phyloP scores from a whole-genome alignment of 805 yeast species.

The Wickerhamiella occidentalis region DNA sequence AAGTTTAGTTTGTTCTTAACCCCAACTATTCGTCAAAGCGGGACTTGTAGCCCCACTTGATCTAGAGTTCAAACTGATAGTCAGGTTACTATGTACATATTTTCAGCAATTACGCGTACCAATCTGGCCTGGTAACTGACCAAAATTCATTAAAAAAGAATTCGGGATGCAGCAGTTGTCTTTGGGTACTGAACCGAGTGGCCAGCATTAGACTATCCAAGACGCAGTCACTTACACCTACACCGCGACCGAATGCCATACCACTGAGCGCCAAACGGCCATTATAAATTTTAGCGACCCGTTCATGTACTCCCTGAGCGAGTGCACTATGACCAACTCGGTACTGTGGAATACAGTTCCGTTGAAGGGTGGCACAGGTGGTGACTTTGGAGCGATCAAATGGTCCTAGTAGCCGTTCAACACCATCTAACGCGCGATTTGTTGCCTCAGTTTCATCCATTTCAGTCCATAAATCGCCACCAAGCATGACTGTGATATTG shows the following conservation, averaged over 20 bases:
- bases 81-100: too few relatives aligned
- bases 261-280: conserved; percentile 55
- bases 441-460: conserved; percentile 23
- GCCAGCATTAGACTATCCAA: conserved; percentile 52
- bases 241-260: conserved; percentile 64
- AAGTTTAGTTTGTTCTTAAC: too few relatives aligned
- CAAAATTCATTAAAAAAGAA: conserved; percentile 24
- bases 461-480: conserved; percentile 53
- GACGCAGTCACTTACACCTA: conserved; percentile 85
- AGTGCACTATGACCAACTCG: conserved; percentile 51
- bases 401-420: conserved; percentile 31
- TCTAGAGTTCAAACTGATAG: too few relatives aligned
- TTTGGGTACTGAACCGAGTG: conserved; percentile 24
- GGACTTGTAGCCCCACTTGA: too few relatives aligned
- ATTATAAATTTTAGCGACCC: conserved; percentile 29
- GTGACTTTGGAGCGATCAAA: conserved; percentile 24
- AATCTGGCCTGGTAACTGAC: conserved; percentile 21
- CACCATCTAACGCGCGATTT: conserved; percentile 29
- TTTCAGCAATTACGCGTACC: conserved; percentile 16
- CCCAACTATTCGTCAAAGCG: too few relatives aligned
- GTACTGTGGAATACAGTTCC: conserved; percentile 68
- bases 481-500: conserved; percentile 80
- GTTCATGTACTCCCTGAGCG: conserved; percentile 28
- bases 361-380: conserved; percentile 33
- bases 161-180: conserved; percentile 25